Evolutionary conservation across 345 rosid genomes (phyloP).

Genomic region (Chamaenerion angustifolium): DNA sequence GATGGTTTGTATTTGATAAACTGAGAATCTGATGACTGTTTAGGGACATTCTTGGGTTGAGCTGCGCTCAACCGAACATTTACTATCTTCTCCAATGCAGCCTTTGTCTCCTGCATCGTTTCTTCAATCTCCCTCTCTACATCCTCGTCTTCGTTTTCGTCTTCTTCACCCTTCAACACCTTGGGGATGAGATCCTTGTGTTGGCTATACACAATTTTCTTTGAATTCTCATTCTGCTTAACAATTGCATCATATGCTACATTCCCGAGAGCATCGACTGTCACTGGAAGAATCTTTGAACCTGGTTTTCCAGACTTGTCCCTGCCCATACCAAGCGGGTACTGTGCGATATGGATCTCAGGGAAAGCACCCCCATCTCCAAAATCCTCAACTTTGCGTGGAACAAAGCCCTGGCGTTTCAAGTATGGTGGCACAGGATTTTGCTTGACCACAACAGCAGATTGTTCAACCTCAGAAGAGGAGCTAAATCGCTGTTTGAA

Average conservation of each 20-base stretch:
- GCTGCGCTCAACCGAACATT: conserved; percentile 84
- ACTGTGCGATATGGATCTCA: conserved; percentile 81
- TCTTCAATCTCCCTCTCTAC: conserved; percentile 57
- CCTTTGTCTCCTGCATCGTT: conserved; percentile 53
- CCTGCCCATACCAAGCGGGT: conserved; percentile 84
- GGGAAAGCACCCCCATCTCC: conserved; percentile 99
- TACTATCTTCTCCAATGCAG: conserved; percentile 78
- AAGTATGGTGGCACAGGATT: conserved; percentile 59
- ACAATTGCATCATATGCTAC: conserved; percentile 90
- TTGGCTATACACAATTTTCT: conserved; percentile 69
- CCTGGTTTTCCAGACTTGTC: conserved; percentile 51
- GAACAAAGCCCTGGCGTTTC: conserved; percentile 67
- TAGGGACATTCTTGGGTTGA: conserved; percentile 80
- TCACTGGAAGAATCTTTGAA: conserved; percentile 60
- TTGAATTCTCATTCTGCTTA: conserved; percentile 53
- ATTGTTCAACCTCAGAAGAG: conserved; percentile 32
- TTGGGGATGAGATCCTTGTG: conserved; percentile 75
- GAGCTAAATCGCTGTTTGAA: conserved; percentile 51
- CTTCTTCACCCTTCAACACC: conserved; percentile 40
- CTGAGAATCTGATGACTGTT: conserved; percentile 61
- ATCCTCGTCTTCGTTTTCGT: conserved; percentile 21
- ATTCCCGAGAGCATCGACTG: conserved; percentile 78
- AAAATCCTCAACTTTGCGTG: conserved; percentile 71
- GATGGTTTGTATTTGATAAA: conserved; percentile 81
- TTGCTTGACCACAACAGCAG: conserved; percentile 18